Evolutionary conservation across 148 eudicot genomes (phyloP).

Genomic region (Rheum nobile): DNA sequence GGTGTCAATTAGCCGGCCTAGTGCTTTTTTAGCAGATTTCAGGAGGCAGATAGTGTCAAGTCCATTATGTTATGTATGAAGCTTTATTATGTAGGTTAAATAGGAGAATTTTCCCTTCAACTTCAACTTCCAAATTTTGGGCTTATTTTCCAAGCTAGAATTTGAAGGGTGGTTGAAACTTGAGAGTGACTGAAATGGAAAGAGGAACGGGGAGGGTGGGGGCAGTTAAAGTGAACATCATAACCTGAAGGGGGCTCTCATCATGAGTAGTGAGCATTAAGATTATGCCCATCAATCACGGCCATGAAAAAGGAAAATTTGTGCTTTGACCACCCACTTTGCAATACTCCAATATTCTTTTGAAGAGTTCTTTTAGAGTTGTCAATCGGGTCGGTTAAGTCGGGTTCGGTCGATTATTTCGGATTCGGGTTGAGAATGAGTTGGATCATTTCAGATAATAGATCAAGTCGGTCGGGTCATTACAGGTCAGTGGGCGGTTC

Average conservation of each 20-base stretch:
- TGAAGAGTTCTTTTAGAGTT: too few species aligned
- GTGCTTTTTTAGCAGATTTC: not conserved
- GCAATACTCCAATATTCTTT: not conserved
- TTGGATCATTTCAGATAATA: too few species aligned
- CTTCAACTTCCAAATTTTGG: not conserved
- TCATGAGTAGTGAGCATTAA: not conserved
- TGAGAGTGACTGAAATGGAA: slow-evolving; percentile 38
- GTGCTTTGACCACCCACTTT: not conserved
- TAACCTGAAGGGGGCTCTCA: not conserved
- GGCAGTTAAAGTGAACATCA: not conserved
- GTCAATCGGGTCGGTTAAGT: too few species aligned
- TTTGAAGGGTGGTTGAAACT: slow-evolving; percentile 23
- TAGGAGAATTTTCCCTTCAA: not conserved
- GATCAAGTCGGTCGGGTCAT: too few species aligned
- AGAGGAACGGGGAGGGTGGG: not conserved
- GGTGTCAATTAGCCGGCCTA: not conserved
- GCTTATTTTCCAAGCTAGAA: not conserved
- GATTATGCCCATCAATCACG: slow-evolving; percentile 6
- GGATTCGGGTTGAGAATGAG: too few species aligned
- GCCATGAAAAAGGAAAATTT: not conserved
- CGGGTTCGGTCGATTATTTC: too few species aligned
- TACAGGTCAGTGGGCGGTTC: too few species aligned
- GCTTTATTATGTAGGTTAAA: not conserved
- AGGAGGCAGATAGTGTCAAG: not conserved
- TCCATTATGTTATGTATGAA: not conserved